These are phyloP conservation scores for Clavaria fumosa DNA, from an alignment of 768 basidiomycete genomes.

Conservation along the genomic window DNA sequence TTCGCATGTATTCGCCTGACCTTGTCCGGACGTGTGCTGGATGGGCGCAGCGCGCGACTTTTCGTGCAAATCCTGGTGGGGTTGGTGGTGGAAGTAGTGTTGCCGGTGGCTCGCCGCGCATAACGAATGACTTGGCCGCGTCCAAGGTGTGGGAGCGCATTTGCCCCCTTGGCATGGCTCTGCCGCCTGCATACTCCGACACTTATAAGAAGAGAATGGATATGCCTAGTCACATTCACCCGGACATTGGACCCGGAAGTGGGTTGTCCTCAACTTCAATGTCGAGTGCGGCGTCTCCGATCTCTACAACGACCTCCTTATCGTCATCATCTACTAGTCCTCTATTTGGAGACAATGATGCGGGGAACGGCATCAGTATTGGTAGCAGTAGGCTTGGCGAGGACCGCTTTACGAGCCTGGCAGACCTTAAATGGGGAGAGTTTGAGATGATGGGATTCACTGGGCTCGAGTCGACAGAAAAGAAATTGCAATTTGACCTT, in stretches of 20 bases:
- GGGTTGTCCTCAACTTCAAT: too few species aligned
- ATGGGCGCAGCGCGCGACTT: slow-evolving; percentile 26
- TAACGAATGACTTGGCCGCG: too few species aligned
- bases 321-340: too few species aligned
- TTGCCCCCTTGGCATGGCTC: slow-evolving; percentile 41
- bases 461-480: slow-evolving; percentile 29
- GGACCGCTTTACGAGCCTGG: slow-evolving; percentile 64
- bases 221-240: slow-evolving; percentile 44
- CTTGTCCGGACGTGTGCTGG: slow-evolving; percentile 49
- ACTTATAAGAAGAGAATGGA: slow-evolving; percentile 65
- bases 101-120: too few species aligned
- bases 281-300: slow-evolving; percentile 22
- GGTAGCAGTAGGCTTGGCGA: slow-evolving; percentile 29
- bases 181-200: slow-evolving; percentile 58
- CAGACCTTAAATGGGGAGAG: slow-evolving; percentile 84
- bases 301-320: slow-evolving; percentile 8
- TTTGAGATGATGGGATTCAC: slow-evolving; percentile 80
- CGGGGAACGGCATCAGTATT: slow-evolving; percentile 22
- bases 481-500: slow-evolving; percentile 83
- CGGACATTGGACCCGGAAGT: slow-evolving; percentile 26
- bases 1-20: slow-evolving; percentile 78
- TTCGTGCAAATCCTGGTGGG: slow-evolving; percentile 13
- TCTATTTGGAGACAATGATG: slow-evolving; percentile 17
- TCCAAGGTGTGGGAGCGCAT: slow-evolving; percentile 73
- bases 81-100: too few species aligned